A percentile compares a stretch with the other conserved stretches of the same genome.
These are phyloP conservation scores for Phytopythium cucurbitacearum DNA, from an alignment of 352 stramenopile species.

Conservation along the genomic window DNA sequence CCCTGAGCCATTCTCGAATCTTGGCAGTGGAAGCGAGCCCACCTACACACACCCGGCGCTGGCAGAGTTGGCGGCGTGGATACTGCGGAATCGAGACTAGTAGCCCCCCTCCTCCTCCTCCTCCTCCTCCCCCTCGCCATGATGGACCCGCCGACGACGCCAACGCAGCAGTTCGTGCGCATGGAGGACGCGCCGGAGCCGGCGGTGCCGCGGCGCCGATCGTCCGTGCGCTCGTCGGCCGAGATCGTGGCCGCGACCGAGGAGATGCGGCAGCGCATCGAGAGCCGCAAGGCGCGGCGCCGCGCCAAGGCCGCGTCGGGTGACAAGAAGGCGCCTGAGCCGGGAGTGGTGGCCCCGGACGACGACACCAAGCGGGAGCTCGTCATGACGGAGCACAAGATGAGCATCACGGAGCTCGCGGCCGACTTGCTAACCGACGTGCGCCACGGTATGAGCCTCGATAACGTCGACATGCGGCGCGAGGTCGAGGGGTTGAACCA, in stretches of 20 bases:
- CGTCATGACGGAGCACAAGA: conserved; percentile 55
- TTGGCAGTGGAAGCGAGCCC: no score
- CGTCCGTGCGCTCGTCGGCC: conserved; percentile 42
- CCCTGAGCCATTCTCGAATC: no score
- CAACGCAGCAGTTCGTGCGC: conserved; percentile 25
- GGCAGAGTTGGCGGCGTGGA: no score
- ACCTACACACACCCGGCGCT: no score
- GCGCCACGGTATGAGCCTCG: conserved; percentile 36
- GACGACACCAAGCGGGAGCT: conserved; percentile 32
- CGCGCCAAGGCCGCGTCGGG: conserved; percentile 15
- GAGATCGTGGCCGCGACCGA: conserved; percentile 49
- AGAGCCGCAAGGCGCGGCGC: conserved; percentile 35
- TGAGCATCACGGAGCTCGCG: conserved; percentile 36
- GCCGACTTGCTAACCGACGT: conserved; percentile 40
- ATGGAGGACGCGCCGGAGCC: conserved; percentile 25
- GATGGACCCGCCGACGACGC: conserved; percentile 22
- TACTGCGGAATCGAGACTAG: no score
- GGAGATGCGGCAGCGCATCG: conserved; percentile 55
- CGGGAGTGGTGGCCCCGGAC: conserved; percentile 2
- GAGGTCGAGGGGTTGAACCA: conserved; percentile 40
- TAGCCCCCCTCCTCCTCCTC: not conserved
- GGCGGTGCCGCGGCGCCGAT: conserved; percentile 14
- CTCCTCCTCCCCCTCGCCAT: not conserved
- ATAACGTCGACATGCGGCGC: conserved; percentile 45
- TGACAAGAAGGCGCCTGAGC: not conserved